Conservation (phyloP, 371 early-diverging fungal genomes). For the Mucor indicus region DNA sequence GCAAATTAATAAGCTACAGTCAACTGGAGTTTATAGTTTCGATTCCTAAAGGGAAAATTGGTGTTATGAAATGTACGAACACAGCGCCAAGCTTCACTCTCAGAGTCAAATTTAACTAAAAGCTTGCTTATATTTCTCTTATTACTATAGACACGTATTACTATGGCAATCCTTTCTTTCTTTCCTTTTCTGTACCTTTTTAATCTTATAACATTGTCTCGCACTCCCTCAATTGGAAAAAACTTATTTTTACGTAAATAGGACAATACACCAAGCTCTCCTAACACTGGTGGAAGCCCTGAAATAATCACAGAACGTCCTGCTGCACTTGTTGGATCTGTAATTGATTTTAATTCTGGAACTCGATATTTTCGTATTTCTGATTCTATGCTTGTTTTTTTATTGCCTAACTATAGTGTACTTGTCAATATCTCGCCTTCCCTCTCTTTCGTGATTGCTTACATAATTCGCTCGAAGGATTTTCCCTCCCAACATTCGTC, state of each 20-base stretch:
- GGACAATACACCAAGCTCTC: constrained; percentile 27
- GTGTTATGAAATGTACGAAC: constrained; percentile 46
- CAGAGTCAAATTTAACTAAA: constrained; percentile 45
- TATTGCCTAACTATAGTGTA: too few relatives aligned
- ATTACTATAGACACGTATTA: constrained; percentile 26
- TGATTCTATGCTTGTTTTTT: too few relatives aligned
- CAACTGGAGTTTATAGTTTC: constrained; percentile 19
- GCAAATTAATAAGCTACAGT: constrained; percentile 43
- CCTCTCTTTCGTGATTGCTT: constrained; percentile 13
- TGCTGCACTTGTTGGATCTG: constrained; percentile 30
- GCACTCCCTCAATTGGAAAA: constrained; percentile 37
- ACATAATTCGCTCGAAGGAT: constrained; percentile 27
- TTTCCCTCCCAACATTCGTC: constrained; percentile 39
- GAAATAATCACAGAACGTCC: constrained; percentile 37
- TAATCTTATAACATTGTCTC: constrained; percentile 27
- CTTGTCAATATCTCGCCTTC: too few relatives aligned
- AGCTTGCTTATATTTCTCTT: too few relatives aligned
- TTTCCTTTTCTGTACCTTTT: too few relatives aligned
- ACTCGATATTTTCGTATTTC: too few relatives aligned
- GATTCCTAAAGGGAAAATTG: constrained; percentile 18
- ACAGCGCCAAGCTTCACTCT: constrained; percentile 49
- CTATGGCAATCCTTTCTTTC: too few relatives aligned
- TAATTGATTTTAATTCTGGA: constrained; percentile 24
- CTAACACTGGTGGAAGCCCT: constrained; percentile 29
- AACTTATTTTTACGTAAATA: constrained; percentile 36